These are phyloP conservation scores for Cladophialophora carrionii DNA, from an alignment of 2,329 filamentous ascomycete species.

Conservation along the genomic window DNA sequence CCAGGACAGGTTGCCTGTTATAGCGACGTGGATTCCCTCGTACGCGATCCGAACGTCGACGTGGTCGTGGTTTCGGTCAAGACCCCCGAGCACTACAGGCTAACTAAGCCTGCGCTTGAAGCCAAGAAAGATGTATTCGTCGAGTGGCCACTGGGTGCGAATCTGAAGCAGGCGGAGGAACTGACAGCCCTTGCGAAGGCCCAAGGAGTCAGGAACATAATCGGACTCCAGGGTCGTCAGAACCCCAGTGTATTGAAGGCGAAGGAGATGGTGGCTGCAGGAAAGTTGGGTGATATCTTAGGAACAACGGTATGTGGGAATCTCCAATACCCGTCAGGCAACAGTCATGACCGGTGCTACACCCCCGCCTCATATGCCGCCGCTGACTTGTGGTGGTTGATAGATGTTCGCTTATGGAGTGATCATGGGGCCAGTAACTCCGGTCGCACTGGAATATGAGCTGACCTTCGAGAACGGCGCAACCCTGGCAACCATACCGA, in stretches of 20 bases:
- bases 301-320: conserved; percentile 48
- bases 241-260: conserved; percentile 52
- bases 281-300: conserved; percentile 56
- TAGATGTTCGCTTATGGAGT: conserved; percentile 36
- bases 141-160: conserved; percentile 62
- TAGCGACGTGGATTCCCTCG: conserved; percentile 48
- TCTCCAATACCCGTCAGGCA: background rate
- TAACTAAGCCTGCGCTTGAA: conserved; percentile 52
- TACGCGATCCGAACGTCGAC: conserved; percentile 55
- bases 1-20: conserved; percentile 52
- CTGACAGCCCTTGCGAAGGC: conserved; percentile 45
- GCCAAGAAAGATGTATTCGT: conserved; percentile 59
- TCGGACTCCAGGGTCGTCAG: conserved; percentile 57
- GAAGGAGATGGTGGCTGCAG: conserved; percentile 50
- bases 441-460: conserved; percentile 19
- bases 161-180: conserved; percentile 47
- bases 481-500: conserved; percentile 34
- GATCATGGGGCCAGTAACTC: conserved; percentile 17
- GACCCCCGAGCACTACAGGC: conserved; percentile 57
- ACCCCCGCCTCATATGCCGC: background rate
- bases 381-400: conserved; percentile 1
- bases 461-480: conserved; percentile 28
- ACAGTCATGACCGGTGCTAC: background rate
- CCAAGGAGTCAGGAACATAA: conserved; percentile 47
- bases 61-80: conserved; percentile 59